These are phyloP conservation scores for Oenanthe javanica DNA, from an alignment of 140 eudicot species.

Conservation along the genomic window DNA sequence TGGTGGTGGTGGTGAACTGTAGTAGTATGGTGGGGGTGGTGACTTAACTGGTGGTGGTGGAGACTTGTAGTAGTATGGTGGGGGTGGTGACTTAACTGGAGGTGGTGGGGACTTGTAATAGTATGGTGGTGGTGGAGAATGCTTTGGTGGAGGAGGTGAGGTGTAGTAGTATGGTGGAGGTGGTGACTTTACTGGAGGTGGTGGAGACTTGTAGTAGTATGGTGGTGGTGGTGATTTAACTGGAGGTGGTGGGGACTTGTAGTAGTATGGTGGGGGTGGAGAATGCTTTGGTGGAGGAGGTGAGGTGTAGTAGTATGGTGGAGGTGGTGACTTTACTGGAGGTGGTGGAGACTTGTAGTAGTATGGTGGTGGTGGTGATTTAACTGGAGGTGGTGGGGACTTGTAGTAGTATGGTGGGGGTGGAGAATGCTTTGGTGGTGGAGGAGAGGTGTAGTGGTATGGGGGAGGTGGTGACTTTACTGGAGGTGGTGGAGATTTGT, in stretches of 20 bases:
- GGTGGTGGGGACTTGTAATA: conserved; percentile 22
- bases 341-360: conserved; percentile 23
- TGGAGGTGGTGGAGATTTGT: neutral
- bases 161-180: too few relatives aligned
- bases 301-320: too few relatives aligned
- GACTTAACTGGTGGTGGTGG: conserved; percentile 4
- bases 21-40: conserved; percentile 15
- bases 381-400: conserved; percentile 26
- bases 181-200: too few relatives aligned
- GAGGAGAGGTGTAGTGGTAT: conserved; percentile 5
- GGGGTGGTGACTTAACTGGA: conserved; percentile 22
- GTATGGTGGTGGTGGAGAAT: conserved; percentile 24
- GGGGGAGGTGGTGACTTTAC: too few relatives aligned
- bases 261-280: conserved; percentile 15
- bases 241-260: too few relatives aligned
- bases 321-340: conserved; percentile 19
- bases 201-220: too few relatives aligned
- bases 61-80: conserved; percentile 9
- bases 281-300: neutral
- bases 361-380: conserved; percentile 23
- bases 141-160: too few relatives aligned
- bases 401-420: conserved; percentile 18
- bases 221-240: too few relatives aligned
- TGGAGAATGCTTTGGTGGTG: conserved; percentile 9
- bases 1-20: conserved; percentile 18